Evolutionary conservation across 805 yeast species (phyloP), one percentile per base, ranked within the genome.

Genomic region (Starmera dryadoides): DNA sequence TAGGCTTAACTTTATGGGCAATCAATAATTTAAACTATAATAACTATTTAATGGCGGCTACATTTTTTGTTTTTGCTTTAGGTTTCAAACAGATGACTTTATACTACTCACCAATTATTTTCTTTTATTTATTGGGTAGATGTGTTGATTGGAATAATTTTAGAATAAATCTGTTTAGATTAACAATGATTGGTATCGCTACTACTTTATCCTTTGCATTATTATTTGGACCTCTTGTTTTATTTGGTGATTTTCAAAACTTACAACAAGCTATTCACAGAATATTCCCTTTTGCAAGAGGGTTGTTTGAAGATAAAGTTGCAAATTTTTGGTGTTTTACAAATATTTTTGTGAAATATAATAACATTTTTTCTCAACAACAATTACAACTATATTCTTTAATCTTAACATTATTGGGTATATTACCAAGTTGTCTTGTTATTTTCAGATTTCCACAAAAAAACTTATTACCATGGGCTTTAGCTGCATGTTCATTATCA

Each of bases 241-340:
- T 75, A 2, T 52, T 58, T 42, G 75, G 75, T 6, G 69, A 69
- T 12, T 15, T 60, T 2, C 42, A 48, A 2, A 67, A 64, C 30
- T 43, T 73, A 2, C 41, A 55, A 4, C 81, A 79, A 48, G 55
- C 82, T 1, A 46, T 60, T 21, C 94, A 85, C 33, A 73, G 98
- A 45, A 81, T 91, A 23, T 93, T 93, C 59, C 98, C 99, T 1
- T 91, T 93, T 48, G 75, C 79, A 34, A 73, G 98, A 55, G 98
- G 98, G 1, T 70, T 93, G 7, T 93, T 94, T 71, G 98, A 93
- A 59, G 98, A 93, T 56, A 93, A 93, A 58, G 98, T 93, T 14
- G 96, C 96, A 30, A 93, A 89, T 56, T 83, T 93, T 53, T 93
- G 99, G 99, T 89, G 98, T 60, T 81, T 95, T n/a, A 67, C 88